Evolutionary conservation across 2,329 filamentous ascomycete species (phyloP).

Genomic region (Penicillium sp.): DNA sequence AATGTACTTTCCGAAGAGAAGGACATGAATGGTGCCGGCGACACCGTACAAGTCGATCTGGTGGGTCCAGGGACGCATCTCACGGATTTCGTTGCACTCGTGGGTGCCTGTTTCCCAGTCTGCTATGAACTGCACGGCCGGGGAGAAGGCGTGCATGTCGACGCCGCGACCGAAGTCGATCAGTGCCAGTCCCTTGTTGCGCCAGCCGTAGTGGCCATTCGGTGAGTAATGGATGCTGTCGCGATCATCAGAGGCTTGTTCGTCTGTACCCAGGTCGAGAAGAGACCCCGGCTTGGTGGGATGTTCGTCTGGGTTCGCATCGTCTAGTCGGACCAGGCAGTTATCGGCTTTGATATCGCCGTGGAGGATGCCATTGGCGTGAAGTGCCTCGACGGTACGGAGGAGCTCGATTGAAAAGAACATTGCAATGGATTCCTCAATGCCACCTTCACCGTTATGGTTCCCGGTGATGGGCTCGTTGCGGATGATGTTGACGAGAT

Average conservation of each 20-base stretch:
- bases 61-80: slow-evolving; percentile 92
- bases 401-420: slow-evolving; percentile 92
- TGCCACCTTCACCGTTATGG: slow-evolving; percentile 56
- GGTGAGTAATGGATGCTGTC: slow-evolving; percentile 61
- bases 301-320: slow-evolving; percentile 30
- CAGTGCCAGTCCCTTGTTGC: slow-evolving; percentile 71
- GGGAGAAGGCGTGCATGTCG: slow-evolving; percentile 80
- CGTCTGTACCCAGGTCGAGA: slow-evolving; percentile 28
- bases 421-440: slow-evolving; percentile 91
- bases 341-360: slow-evolving; percentile 96
- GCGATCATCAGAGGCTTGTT: slow-evolving; percentile 23
- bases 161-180: slow-evolving; percentile 96
- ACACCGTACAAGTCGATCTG: slow-evolving; percentile 96
- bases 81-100: slow-evolving; percentile 94
- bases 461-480: slow-evolving; percentile 57
- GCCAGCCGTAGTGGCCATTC: slow-evolving; percentile 75
- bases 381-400: slow-evolving; percentile 82
- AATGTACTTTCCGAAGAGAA: slow-evolving; percentile 94
- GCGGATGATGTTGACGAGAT: slow-evolving; percentile 84
- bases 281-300: slow-evolving; percentile 29
- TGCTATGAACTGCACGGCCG: slow-evolving; percentile 81
- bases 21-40: slow-evolving; percentile 79
- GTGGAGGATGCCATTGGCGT: slow-evolving; percentile 75
- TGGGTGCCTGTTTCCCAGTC: slow-evolving; percentile 88
- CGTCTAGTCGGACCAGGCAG: slow-evolving; percentile 79